Evolutionary conservation across 2,329 filamentous ascomycete genomes (phyloP), one percentile per base, ranked within the genome.

Genomic region (Pestalotiopsis sp.): DNA sequence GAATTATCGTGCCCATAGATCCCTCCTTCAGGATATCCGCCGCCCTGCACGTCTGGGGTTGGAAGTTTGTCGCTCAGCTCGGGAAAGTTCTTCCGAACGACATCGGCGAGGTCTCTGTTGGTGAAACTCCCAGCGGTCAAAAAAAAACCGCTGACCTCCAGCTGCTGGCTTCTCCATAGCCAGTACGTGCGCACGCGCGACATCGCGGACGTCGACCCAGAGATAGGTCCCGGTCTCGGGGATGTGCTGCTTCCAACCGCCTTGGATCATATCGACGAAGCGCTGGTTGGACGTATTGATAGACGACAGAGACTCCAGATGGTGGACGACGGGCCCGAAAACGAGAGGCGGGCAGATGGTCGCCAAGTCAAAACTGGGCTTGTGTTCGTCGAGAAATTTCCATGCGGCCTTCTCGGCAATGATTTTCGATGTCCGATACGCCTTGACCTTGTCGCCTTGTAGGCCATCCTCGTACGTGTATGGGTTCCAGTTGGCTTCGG

Each of bases 401-500:
- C 66, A 62, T 5, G 66, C 60, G 2, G 41, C 58, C 2, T 36
- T 25, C 60, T 67, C 58, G 20, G 59, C 59, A 7, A 64, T 13
- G 7, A 23, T 41, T 13, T 67, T 67, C 9, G 23, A 39, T 3
- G 58, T 25, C 5, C 41, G 13, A 11, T 66, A 66, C 2, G 23
- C 31, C 11, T n/a, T 59, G 17, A 12, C 17, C 20, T 17, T 17
- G 25, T 13, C 23, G 6, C 12, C 38, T 2, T 13, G 17, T 1
- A 82, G 78, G 27, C 68, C 71, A 59, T 86, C 80, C 12, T 79
- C 80, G 36, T 81, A 75, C 1, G 81, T 84, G 13, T 84, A 78
- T 0, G 84, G 84, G 77, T 86, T 87, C 85, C 85, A 87, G 39
- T 81, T 81, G 69, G 71, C 76, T 74, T 82, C 87, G 62, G 74